These are phyloP conservation scores for Penicillium verrucosum DNA, from an alignment of 2,329 filamentous ascomycete species.

Conservation along the genomic window DNA sequence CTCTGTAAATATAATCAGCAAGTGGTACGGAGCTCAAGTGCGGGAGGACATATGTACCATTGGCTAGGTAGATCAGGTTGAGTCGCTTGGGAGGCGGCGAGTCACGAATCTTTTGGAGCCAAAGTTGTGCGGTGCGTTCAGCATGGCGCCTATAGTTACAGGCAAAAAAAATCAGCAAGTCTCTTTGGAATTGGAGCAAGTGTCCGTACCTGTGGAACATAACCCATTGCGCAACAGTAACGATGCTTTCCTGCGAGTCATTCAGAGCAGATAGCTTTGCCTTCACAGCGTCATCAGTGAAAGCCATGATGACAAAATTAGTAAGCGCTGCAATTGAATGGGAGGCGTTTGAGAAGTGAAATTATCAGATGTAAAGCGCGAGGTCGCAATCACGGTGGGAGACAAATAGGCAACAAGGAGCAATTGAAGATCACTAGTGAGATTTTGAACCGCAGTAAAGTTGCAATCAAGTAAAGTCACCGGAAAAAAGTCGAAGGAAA, in stretches of 20 bases:
- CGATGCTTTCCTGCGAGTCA: slow-evolving; percentile 95
- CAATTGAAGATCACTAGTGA: neutral
- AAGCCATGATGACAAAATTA: slow-evolving; percentile 64
- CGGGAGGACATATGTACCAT: slow-evolving; percentile 59
- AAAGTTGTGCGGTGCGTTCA: slow-evolving; percentile 84
- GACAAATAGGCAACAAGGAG: neutral
- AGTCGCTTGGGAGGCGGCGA: slow-evolving; percentile 80
- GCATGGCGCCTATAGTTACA: slow-evolving; percentile 69
- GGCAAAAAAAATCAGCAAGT: slow-evolving; percentile 14
- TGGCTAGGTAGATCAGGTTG: slow-evolving; percentile 90
- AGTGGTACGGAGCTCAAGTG: slow-evolving; percentile 1
- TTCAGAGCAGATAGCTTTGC: slow-evolving; percentile 93
- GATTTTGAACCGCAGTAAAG: neutral
- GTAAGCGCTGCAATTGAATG: neutral
- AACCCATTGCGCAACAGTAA: slow-evolving; percentile 97
- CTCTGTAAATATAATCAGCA: slow-evolving; percentile 55
- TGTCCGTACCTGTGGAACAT: slow-evolving; percentile 86
- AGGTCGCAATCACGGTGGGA: neutral
- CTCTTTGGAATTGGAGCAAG: slow-evolving; percentile 14
- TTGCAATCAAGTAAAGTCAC: neutral
- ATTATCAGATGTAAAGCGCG: neutral
- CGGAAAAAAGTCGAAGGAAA: neutral
- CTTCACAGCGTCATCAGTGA: slow-evolving; percentile 91
- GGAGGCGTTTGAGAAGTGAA: neutral
- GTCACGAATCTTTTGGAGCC: slow-evolving; percentile 86